Conservation (phyloP, 2,329 filamentous ascomycete species). For the Dactylellina sp. region DNA sequence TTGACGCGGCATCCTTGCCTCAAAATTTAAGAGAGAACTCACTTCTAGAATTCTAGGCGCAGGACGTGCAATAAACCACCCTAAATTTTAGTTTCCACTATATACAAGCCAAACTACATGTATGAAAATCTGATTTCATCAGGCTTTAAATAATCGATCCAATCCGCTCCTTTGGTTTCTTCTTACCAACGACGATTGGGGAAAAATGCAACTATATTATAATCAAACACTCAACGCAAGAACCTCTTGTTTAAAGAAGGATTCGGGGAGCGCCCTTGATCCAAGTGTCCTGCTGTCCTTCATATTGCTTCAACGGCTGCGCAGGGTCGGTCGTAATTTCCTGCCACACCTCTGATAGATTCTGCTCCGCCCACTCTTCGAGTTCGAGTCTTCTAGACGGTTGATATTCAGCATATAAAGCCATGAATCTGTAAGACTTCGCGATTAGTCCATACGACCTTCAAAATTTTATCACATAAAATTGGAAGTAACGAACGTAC, state of each 20-base stretch:
- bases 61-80: too few relatives aligned
- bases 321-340: slow-evolving; percentile 68
- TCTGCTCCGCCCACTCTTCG: slow-evolving; percentile 77
- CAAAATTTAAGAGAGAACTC: too few relatives aligned
- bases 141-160: too few relatives aligned
- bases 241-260: slow-evolving; percentile 6
- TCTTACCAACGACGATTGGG: neutral
- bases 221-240: neutral
- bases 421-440: slow-evolving; percentile 45
- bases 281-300: slow-evolving; percentile 30
- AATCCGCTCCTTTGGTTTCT: too few relatives aligned
- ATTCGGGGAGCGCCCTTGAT: slow-evolving; percentile 39
- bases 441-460: neutral
- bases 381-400: slow-evolving; percentile 74
- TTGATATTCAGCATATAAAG: slow-evolving; percentile 51
- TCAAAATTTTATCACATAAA: slow-evolving; percentile 4
- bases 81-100: neutral
- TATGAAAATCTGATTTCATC: too few relatives aligned
- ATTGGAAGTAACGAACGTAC: slow-evolving; percentile 68
- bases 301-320: slow-evolving; percentile 43
- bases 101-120: neutral
- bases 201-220: neutral
- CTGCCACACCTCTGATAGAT: slow-evolving; percentile 77
- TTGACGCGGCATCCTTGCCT: too few relatives aligned
- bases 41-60: too few relatives aligned